Conservation (phyloP, 306 rosid species). For the Vicia faba region DNA sequence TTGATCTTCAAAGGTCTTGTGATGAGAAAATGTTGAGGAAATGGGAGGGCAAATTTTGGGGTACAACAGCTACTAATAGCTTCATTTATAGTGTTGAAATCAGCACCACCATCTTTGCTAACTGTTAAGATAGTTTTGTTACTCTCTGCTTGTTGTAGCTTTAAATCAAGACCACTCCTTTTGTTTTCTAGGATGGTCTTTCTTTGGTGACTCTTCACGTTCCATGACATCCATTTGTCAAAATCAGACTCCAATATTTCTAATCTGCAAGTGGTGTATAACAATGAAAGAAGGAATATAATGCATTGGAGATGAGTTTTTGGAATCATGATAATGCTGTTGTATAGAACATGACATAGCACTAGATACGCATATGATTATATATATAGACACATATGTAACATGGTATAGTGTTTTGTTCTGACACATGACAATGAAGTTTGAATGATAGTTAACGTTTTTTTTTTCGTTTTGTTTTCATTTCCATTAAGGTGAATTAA, state of each 20-base stretch:
- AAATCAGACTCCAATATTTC: slow-evolving; percentile 32
- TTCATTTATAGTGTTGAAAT: slow-evolving; percentile 57
- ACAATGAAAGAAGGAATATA: slow-evolving; percentile 38
- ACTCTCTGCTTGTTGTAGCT: slow-evolving; percentile 52
- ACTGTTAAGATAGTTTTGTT: slow-evolving; percentile 50
- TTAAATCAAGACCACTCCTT: slow-evolving; percentile 42
- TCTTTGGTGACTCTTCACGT: slow-evolving; percentile 42
- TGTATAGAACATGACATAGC: not conserved
- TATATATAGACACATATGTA: not conserved
- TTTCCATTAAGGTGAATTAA: not conserved
- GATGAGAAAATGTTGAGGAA: no score
- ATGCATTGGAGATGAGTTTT: slow-evolving; percentile 27
- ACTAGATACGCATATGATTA: not conserved
- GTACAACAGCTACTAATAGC: no score
- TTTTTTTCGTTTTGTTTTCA: not conserved
- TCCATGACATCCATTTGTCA: slow-evolving; percentile 62
- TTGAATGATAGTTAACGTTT: not conserved
- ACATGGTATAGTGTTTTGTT: not conserved
- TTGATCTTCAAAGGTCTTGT: no score
- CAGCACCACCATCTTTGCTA: slow-evolving; percentile 50
- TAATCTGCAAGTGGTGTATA: slow-evolving; percentile 23
- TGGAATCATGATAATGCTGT: slow-evolving; percentile 44
- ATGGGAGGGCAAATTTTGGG: no score
- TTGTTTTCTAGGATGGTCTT: slow-evolving; percentile 28
- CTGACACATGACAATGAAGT: not conserved